These are phyloP conservation scores for Falciphora oryzae DNA, from an alignment of 2,329 filamentous ascomycete species.

Conservation along the genomic window DNA sequence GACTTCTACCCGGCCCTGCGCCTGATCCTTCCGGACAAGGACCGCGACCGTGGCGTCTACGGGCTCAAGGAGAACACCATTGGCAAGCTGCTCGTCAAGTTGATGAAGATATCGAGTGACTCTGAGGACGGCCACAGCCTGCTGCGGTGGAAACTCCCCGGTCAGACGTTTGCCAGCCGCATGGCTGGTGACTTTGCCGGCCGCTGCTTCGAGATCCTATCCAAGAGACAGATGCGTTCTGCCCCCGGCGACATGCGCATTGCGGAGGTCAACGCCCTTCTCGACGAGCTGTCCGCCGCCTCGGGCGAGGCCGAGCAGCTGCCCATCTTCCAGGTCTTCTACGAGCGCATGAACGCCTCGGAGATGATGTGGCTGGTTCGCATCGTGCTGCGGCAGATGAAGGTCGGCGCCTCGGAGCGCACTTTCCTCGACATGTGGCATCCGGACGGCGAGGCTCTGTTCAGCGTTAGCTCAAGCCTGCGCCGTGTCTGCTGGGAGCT, in stretches of 20 bases:
- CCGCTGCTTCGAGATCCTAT: constrained; percentile 79
- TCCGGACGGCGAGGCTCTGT: constrained; percentile 68
- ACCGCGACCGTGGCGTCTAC: constrained; percentile 87
- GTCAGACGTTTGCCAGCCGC: constrained; percentile 53
- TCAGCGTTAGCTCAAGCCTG: constrained; percentile 86
- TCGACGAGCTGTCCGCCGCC: constrained; percentile 72
- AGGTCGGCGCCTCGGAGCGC: constrained; percentile 73
- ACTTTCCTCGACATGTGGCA: constrained; percentile 83
- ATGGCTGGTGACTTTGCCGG: constrained; percentile 90
- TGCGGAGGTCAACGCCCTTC: constrained; percentile 78
- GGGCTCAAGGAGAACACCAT: constrained; percentile 90
- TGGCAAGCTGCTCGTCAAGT: constrained; percentile 82
- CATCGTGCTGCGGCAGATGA: constrained; percentile 79
- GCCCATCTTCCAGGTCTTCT: constrained; percentile 76
- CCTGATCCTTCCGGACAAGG: constrained; percentile 87
- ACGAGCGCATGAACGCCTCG: constrained; percentile 84
- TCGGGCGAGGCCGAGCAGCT: constrained; percentile 79
- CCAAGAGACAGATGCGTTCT: constrained; percentile 72
- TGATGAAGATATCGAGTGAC: constrained; percentile 86
- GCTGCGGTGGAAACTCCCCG: constrained; percentile 87
- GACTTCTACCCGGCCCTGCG: constrained; percentile 93
- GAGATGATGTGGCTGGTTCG: constrained; percentile 93
- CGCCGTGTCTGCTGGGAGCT: constrained; percentile 93
- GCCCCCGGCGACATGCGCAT: constrained; percentile 75
- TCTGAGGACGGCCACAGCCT: constrained; percentile 84